Conservation (phyloP, 768 basidiomycete species). For the Russula sp. region DNA sequence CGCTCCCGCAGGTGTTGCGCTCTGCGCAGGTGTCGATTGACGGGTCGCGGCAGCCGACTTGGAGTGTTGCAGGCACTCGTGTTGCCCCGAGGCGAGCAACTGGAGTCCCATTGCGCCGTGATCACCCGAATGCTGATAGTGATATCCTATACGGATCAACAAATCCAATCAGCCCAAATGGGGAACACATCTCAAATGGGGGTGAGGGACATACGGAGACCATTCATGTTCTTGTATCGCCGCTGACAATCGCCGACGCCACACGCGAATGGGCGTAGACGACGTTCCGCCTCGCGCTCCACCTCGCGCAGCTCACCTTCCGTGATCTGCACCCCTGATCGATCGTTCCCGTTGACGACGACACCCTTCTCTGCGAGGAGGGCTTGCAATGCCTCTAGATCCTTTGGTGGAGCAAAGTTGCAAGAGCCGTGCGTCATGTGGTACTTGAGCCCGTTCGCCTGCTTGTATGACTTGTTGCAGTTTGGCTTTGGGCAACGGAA, state of each 20-base stretch:
- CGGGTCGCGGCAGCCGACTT: constrained; percentile 17
- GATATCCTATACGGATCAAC: constrained; percentile 46
- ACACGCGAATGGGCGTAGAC: constrained; percentile 81
- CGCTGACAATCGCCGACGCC: constrained; percentile 80
- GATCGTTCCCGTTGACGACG: constrained; percentile 29
- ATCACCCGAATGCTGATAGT: constrained; percentile 94
- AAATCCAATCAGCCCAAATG: constrained; percentile 7
- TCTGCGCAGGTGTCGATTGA: constrained; percentile 15
- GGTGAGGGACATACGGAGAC: constrained; percentile 46
- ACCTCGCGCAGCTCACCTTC: constrained; percentile 64
- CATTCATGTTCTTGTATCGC: constrained; percentile 99
- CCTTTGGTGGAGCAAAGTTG: constrained; percentile 87
- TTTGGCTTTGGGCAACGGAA: constrained; percentile 92
- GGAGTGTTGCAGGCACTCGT: constrained; percentile 41
- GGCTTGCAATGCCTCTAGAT: constrained; percentile 68
- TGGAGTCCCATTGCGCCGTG: constrained; percentile 87
- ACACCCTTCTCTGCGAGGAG: constrained; percentile 46
- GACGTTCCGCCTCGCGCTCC: constrained; percentile 77
- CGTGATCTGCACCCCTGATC: constrained; percentile 33
- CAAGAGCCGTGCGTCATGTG: constrained; percentile 91
- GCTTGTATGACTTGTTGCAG: constrained; percentile 95
- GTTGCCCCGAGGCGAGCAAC: constrained; percentile 70
- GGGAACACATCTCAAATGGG: background rate
- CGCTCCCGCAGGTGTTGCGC: background rate
- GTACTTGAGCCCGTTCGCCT: constrained; percentile 92